Evolutionary conservation across 2,329 filamentous ascomycete genomes (phyloP).

Genomic region (Aphanocladium album): DNA sequence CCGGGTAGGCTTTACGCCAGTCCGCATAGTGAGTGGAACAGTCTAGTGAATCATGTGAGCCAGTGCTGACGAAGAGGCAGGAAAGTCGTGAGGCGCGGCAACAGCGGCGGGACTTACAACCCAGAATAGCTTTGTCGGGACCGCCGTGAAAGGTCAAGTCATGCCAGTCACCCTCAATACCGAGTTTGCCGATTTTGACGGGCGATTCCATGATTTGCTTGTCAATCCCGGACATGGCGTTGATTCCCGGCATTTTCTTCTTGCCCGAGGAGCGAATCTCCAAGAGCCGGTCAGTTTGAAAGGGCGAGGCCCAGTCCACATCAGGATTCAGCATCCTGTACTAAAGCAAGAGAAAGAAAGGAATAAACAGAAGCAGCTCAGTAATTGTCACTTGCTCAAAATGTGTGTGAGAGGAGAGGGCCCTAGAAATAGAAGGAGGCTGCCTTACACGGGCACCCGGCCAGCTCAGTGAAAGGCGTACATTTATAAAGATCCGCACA

Average conservation of each 20-base stretch:
- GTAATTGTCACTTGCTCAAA: neutral
- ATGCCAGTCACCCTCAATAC: constrained; percentile 57
- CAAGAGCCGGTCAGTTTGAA: constrained; percentile 44
- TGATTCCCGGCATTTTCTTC: constrained; percentile 48
- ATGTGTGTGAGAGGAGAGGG: neutral
- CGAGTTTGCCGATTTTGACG: constrained; percentile 41
- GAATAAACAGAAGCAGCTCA: neutral
- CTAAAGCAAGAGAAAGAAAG: neutral
- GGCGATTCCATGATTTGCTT: constrained; percentile 41
- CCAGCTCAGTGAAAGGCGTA: neutral
- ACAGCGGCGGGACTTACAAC: constrained; percentile 35
- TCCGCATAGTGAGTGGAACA: constrained; percentile 53
- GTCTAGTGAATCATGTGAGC: constrained; percentile 35
- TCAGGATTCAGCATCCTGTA: constrained; percentile 15
- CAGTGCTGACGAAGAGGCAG: neutral
- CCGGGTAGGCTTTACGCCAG: constrained; percentile 51
- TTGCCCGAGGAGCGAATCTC: constrained; percentile 54
- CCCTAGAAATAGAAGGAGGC: neutral
- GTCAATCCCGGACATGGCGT: constrained; percentile 52
- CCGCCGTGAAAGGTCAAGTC: constrained; percentile 58
- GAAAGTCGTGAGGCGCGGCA: neutral
- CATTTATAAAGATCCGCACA: constrained; percentile 6
- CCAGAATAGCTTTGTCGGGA: constrained; percentile 58
- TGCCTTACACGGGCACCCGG: constrained; percentile 4
- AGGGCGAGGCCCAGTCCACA: constrained; percentile 37